Conservation (phyloP, 768 basidiomycete genomes). For the Clitopilus passeckerianus region DNA sequence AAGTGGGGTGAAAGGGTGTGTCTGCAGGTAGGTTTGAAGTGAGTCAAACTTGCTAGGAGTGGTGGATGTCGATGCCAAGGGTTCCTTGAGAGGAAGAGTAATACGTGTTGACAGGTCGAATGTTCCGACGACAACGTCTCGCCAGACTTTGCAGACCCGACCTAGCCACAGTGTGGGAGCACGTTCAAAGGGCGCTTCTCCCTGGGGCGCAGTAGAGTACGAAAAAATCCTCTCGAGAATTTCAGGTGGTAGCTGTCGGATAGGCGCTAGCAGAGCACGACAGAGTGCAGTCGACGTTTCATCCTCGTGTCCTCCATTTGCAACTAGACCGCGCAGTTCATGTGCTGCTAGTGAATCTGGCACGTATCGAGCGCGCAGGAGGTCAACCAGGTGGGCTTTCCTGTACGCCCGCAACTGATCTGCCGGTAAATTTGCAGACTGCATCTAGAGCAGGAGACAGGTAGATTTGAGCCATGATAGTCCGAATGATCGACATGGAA, state of each 20-base stretch:
- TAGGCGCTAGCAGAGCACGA: neutral
- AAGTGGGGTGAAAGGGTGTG: neutral
- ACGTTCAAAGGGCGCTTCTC: neutral
- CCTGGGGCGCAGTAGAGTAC: neutral
- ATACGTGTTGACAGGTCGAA: neutral
- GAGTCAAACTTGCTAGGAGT: neutral
- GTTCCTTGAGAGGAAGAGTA: neutral
- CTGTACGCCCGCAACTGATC: neutral
- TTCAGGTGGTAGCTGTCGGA: neutral
- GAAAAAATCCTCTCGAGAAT: neutral
- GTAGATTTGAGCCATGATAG: neutral
- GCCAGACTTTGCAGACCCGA: neutral
- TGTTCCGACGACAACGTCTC: neutral
- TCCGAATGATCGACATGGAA: neutral
- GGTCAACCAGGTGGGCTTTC: neutral
- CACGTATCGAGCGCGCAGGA: neutral
- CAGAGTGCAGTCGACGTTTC: neutral
- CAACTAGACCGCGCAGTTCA: neutral
- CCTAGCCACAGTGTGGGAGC: neutral
- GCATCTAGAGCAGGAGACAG: neutral
- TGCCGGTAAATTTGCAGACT: neutral
- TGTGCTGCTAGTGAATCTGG: neutral
- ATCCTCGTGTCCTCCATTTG: neutral
- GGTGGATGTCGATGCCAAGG: neutral
- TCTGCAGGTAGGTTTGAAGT: neutral